Base-by-base conservation (phyloP, 257 asterid species). In the Forsythia suspensa region DNA sequence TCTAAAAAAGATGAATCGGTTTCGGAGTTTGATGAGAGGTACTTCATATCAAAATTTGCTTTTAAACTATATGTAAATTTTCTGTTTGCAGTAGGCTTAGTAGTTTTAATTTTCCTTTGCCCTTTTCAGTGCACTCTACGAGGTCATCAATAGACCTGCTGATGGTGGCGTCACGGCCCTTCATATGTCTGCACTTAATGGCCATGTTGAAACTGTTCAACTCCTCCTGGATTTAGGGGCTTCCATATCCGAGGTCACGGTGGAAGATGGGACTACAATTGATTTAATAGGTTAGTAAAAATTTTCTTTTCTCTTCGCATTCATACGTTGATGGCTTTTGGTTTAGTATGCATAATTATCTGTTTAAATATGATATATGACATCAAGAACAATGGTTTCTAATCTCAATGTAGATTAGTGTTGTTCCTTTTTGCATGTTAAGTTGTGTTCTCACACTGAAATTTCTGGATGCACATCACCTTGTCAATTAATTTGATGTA, bases 111-210 rank as follows among this genome's bases (percentile, higher is more conserved):
- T 52, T 5, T 61, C 29, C 18, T 39, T 18, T 71, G 46, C 72
- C 80, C 51, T 76, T 41, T 70, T 70, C 77, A 94, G 98, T 82
- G 93, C 88, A 63, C 91, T 94, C 34, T 73, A 69, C 76, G 92
- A 87, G 84, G 92, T 89, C 48, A 86, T 94, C 83, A 89, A 85
- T 48, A 87, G 89, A 82, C 87, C 97, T 42, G 98, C 97, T 52
- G 98, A 92, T 89, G 98, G 98, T 37, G 97, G 98, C 52, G 87
- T 94, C 61, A 92, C 95, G 8, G 94, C 98, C 83, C 95, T 94
- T 81, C 98, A 94, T 82, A 94, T 92, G 98, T 95, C 98, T 59
- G 92, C 97, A 6, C 79, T 94, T 69, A 94, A 94, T 40, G 98
- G 98, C 69, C 98, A 94, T 75, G 79, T 81, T 70, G 97, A 90